A percentile compares a stretch with the other conserved stretches of the same genome.
phyloP scores from a whole-genome alignment of 1,284 basidiomycete genomes.

The Marasmius sp. region DNA sequence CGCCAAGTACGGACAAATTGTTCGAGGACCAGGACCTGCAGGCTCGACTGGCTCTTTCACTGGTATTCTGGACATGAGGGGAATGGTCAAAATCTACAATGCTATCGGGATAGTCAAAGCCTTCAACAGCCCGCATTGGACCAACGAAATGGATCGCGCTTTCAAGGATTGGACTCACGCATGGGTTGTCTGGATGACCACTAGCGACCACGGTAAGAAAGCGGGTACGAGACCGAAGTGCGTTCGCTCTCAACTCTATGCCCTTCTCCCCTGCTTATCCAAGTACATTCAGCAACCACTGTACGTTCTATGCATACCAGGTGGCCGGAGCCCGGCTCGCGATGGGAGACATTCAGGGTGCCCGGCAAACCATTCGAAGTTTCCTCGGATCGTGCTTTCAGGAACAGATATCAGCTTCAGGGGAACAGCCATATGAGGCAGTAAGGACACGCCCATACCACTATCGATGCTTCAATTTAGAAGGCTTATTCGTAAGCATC shows the following conservation, averaged over 20 bases:
- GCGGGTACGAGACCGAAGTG: constrained; percentile 15
- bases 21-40: constrained; percentile 51
- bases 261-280: constrained; percentile 1
- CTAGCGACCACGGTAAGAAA: constrained; percentile 38
- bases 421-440: constrained; percentile 63
- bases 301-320: constrained; percentile 44
- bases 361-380: constrained; percentile 34
- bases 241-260: background rate
- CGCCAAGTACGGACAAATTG: constrained; percentile 60
- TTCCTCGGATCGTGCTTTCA: constrained; percentile 49
- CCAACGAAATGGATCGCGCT: constrained; percentile 34
- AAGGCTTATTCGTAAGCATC: constrained; percentile 53
- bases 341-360: constrained; percentile 37
- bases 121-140: constrained; percentile 45
- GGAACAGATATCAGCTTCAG: constrained; percentile 53
- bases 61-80: constrained; percentile 57
- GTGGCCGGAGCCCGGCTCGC: constrained; percentile 37
- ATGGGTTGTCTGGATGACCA: constrained; percentile 51
- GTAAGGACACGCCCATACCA: constrained; percentile 60
- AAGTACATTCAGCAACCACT: constrained; percentile 48
- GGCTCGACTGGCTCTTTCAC: constrained; percentile 51
- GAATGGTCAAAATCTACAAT: constrained; percentile 54
- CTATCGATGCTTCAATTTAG: constrained; percentile 60
- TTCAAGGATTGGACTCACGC: constrained; percentile 46
- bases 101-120: constrained; percentile 44